A percentile compares a stretch with the other conserved stretches of the same genome.
These are phyloP conservation scores for Hyaloscypha variabilis DNA, from an alignment of 495 filamentous ascomycete genomes.

Conservation along the genomic window DNA sequence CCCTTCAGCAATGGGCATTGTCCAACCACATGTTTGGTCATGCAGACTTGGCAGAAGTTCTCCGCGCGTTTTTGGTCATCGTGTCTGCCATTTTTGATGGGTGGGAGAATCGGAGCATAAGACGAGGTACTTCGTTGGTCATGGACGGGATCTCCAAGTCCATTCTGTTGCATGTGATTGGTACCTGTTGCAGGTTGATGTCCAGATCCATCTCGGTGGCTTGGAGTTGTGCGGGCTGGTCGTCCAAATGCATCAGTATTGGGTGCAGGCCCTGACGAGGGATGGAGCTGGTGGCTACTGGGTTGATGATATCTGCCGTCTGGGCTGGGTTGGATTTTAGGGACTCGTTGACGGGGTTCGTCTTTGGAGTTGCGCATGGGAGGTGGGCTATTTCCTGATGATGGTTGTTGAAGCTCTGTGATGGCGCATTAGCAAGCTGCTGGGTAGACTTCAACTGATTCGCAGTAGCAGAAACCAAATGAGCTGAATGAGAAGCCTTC, in stretches of 20 bases:
- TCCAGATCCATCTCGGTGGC: background rate
- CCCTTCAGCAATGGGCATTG: slow-evolving; percentile 63
- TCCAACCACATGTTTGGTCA: slow-evolving; percentile 52
- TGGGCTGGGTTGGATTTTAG: background rate
- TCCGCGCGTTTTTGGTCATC: background rate
- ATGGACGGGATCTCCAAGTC: background rate
- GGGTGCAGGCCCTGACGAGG: background rate
- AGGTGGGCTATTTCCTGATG: background rate
- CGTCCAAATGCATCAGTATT: background rate
- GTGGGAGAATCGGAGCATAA: slow-evolving; percentile 5
- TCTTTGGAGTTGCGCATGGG: background rate
- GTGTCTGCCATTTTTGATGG: background rate
- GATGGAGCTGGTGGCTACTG: background rate
- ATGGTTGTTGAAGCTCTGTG: background rate
- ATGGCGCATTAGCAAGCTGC: background rate
- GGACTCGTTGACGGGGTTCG: background rate
- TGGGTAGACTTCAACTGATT: background rate
- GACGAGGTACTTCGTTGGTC: background rate
- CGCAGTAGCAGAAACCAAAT: background rate
- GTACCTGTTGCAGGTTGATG: background rate
- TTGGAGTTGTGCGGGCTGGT: background rate
- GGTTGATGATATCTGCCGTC: background rate
- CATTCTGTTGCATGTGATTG: background rate
- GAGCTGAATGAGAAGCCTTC: no score
- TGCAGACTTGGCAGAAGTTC: slow-evolving; percentile 56